Evolutionary conservation across 176 grass and related monocot species (phyloP).

Genomic region (Miscanthus lutarioriparius): DNA sequence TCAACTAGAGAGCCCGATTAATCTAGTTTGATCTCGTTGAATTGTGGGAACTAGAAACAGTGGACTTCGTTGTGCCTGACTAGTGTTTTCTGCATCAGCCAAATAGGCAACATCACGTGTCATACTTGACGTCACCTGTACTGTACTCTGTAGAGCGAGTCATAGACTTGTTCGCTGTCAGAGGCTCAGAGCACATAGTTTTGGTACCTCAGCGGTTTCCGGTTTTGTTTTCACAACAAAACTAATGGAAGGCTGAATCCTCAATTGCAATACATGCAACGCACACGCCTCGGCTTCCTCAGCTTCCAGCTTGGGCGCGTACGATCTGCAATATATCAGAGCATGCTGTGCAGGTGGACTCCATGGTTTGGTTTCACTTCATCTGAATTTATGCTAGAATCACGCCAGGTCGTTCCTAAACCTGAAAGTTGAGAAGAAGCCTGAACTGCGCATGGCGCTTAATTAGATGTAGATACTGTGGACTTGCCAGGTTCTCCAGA

Average conservation of each 20-base stretch:
- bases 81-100: background rate
- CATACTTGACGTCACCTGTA: background rate
- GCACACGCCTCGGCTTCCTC: background rate
- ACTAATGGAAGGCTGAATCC: background rate
- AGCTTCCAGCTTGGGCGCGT: background rate
- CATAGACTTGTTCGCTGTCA: background rate
- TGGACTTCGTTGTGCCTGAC: background rate
- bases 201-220: slow-evolving; percentile 15
- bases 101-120: background rate
- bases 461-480: too few species aligned
- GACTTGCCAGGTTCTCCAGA: too few species aligned
- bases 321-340: too few species aligned
- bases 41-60: background rate
- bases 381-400: background rate
- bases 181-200: too few species aligned
- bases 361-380: background rate
- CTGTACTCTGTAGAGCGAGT: background rate
- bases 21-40: slow-evolving; percentile 3
- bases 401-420: too few species aligned
- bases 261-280: background rate
- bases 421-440: too few species aligned
- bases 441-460: too few species aligned
- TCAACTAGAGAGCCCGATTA: background rate
- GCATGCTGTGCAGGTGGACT: background rate
- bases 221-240: background rate